Evolutionary conservation across 2,329 filamentous ascomycete species (phyloP), one percentile per base, ranked within the genome.

Genomic region (Trichocomaceae sp.): DNA sequence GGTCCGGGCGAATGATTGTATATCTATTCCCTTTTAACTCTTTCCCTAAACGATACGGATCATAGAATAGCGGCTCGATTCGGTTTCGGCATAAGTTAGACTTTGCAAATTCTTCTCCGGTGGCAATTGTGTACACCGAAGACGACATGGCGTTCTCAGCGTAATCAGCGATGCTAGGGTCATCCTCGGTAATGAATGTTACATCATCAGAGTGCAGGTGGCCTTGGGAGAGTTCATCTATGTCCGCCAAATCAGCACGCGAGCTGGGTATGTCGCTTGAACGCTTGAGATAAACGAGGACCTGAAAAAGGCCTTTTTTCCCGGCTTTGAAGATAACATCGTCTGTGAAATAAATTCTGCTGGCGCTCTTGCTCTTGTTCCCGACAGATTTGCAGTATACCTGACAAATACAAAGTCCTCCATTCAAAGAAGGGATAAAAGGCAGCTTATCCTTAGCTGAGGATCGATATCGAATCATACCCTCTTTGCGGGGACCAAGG

Each of bases 371-470:
- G n/a, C n/a, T n/a, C n/a, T n/a, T n/a, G n/a, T n/a, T n/a, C n/a
- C n/a, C n/a, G 15, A 26, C 20, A 2, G 59, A 50, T 22, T 56
- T 60, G 46, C 65, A 66, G 55, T 70, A 73, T 0, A 70, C 65
- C 50, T 72, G 70, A 2, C 68, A 67, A 10, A 72, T 59, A 22
- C 61, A 65, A 5, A 66, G 44, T 1, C 70, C 69, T 7, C 70
- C 70, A 10, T 60, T 62, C 12, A 61, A 51, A 1, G 64, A 59
- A 0, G 61, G 63, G 15, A 71, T 47, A 46, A 72, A 72, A 10
- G 69, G 66, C 58, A 71, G n/a, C n/a, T n/a, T 44, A 1, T 69
- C 68, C 2, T 50, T 23, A 6, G 52, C 54, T n/a, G n/a, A n/a
- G 31, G 67, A 56, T 12, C 61, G 47, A 47, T 73, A 73, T 26